These are phyloP conservation scores for Phytophthora uliginosa DNA, from an alignment of 352 stramenopile genomes.

Conservation along the genomic window DNA sequence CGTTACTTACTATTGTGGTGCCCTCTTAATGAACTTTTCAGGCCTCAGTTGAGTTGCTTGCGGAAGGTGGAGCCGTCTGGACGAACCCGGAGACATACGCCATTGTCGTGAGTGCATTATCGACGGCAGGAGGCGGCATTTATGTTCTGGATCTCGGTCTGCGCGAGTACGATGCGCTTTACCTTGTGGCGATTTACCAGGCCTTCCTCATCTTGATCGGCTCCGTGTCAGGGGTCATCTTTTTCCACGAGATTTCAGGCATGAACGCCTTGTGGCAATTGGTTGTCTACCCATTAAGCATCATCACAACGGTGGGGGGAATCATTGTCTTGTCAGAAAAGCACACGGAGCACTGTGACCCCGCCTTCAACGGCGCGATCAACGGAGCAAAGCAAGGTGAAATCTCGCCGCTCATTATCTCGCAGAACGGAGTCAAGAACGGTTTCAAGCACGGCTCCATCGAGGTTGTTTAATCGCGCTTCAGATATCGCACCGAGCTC, in stretches of 20 bases:
- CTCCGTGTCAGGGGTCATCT: conserved; percentile 88
- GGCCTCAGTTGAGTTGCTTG: conserved; percentile 85
- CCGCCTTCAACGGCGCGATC: conserved; percentile 36
- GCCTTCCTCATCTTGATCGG: conserved; percentile 88
- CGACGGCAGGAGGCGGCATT: conserved; percentile 77
- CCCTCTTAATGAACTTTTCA: conserved; percentile 27
- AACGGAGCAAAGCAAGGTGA: conserved; percentile 54
- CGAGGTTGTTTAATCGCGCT: conserved; percentile 38
- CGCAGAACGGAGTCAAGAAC: conserved; percentile 36
- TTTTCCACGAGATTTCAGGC: conserved; percentile 88
- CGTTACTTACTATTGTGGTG: conserved; percentile 1
- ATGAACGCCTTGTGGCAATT: conserved; percentile 89
- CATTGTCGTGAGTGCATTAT: conserved; percentile 75
- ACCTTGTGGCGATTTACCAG: conserved; percentile 89
- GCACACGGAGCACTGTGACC: conserved; percentile 67
- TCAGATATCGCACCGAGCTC: conserved; percentile 5
- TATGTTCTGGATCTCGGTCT: conserved; percentile 83
- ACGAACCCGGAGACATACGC: conserved; percentile 72
- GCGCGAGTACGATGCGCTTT: conserved; percentile 89
- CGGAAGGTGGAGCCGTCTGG: conserved; percentile 81
- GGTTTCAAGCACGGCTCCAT: conserved; percentile 52
- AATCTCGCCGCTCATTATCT: conserved; percentile 56
- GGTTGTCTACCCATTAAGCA: conserved; percentile 79
- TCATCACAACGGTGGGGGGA: conserved; percentile 80
- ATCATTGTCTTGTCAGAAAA: conserved; percentile 89